Evolutionary conservation across 2,329 filamentous ascomycete species (phyloP).

Genomic region (Fusarium buxicola): DNA sequence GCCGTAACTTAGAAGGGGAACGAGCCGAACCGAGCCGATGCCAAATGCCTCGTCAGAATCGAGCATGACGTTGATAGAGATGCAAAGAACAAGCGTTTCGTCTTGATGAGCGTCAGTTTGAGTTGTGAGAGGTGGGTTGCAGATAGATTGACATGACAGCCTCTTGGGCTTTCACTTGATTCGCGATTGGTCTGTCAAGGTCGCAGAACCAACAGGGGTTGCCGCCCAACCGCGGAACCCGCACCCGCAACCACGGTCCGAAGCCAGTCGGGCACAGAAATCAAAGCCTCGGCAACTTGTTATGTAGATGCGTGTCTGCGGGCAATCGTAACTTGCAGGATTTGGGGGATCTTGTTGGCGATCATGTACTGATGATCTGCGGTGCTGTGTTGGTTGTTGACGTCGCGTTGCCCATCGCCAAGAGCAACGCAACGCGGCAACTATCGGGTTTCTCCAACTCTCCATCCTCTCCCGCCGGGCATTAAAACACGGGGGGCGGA

Average conservation of each 20-base stretch:
- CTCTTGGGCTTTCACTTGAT: constrained; percentile 9
- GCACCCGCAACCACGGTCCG: neutral
- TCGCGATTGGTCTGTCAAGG: constrained; percentile 7
- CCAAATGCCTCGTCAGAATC: constrained; percentile 9
- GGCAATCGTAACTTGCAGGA: constrained; percentile 20
- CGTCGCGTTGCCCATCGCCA: constrained; percentile 18
- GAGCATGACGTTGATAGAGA: constrained; percentile 12
- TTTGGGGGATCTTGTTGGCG: constrained; percentile 2
- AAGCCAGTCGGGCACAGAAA: constrained; percentile 8
- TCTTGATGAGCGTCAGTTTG: neutral
- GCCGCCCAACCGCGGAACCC: constrained; percentile 1
- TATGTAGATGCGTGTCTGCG: constrained; percentile 20
- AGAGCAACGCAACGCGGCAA: constrained; percentile 16
- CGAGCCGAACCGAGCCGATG: constrained; percentile 31
- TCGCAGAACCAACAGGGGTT: constrained; percentile 13
- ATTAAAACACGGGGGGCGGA: neutral
- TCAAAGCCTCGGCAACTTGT: constrained; percentile 3
- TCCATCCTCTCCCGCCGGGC: neutral
- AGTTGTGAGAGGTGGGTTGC: constrained; percentile 13
- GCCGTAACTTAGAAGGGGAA: constrained; percentile 25
- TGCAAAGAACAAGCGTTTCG: constrained; percentile 8
- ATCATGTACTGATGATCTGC: constrained; percentile 30
- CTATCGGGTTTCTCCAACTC: neutral
- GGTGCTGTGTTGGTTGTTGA: constrained; percentile 14
- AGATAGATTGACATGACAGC: constrained; percentile 17